These are phyloP conservation scores for Cubamyces lactineus DNA, from an alignment of 768 basidiomycete species.

Conservation along the genomic window DNA sequence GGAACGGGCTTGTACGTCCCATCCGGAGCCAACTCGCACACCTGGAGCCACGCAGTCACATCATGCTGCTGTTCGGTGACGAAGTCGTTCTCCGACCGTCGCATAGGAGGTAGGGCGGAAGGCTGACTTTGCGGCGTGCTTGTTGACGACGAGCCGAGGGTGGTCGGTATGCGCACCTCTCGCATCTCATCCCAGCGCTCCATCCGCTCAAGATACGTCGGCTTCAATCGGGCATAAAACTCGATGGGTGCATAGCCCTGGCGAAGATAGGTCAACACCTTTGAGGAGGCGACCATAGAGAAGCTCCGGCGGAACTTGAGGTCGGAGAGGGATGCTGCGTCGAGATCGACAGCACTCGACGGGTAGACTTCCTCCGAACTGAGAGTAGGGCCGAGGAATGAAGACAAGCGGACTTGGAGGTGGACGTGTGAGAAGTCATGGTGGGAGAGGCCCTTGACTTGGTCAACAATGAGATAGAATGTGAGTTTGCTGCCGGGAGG, in stretches of 20 bases:
- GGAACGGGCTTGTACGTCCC: constrained; percentile 86
- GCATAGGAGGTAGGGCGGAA: constrained; percentile 67
- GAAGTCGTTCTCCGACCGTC: constrained; percentile 92
- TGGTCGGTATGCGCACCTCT: constrained; percentile 59
- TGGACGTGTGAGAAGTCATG: constrained; percentile 88
- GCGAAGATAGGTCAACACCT: constrained; percentile 71
- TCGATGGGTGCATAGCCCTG: constrained; percentile 85
- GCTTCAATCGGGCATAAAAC: constrained; percentile 82
- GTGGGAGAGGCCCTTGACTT: constrained; percentile 86
- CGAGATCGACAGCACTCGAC: constrained; percentile 75
- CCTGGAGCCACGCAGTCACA: constrained; percentile 84
- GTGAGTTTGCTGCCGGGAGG: constrained; percentile 78
- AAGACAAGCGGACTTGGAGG: constrained; percentile 85
- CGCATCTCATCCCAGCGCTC: constrained; percentile 95
- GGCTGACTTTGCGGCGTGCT: constrained; percentile 43
- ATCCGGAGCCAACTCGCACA: constrained; percentile 83
- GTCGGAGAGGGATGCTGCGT: constrained; percentile 69
- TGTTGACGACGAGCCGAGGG: constrained; percentile 35
- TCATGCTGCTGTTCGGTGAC: constrained; percentile 87
- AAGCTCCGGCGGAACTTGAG: constrained; percentile 85
- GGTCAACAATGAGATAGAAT: constrained; percentile 85
- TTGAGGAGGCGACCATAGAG: constrained; percentile 73
- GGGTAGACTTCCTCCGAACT: constrained; percentile 81
- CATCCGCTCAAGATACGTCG: constrained; percentile 85
- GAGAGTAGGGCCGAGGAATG: constrained; percentile 75